A percentile compares a stretch with the other conserved stretches of the same genome.
phyloP scores from a whole-genome alignment of 495 filamentous ascomycete species.

The Rhizodiscina lignyota region DNA sequence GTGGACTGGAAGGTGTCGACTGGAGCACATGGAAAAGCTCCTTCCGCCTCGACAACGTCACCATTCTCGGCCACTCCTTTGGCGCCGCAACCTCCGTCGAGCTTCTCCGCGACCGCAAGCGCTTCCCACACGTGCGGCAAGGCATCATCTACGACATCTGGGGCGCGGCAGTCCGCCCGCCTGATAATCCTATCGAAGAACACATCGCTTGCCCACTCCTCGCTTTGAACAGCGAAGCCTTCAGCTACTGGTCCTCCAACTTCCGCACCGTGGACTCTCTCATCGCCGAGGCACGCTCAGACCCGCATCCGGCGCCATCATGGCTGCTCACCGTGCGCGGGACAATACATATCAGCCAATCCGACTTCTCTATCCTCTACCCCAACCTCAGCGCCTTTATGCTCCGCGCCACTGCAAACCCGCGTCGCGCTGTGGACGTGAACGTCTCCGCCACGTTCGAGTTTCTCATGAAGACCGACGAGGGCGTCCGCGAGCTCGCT shows the following conservation, averaged over 20 bases:
- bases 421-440: conserved; percentile 36
- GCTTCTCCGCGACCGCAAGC: conserved; percentile 26
- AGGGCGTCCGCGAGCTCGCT: background rate
- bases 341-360: conserved; percentile 38
- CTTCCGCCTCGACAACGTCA: conserved; percentile 17
- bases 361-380: conserved; percentile 44
- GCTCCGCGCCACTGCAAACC: conserved; percentile 40
- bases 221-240: conserved; percentile 43
- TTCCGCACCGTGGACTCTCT: conserved; percentile 31
- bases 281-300: conserved; percentile 30
- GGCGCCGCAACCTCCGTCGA: conserved; percentile 23
- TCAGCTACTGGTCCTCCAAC: conserved; percentile 44
- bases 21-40: conserved; percentile 23
- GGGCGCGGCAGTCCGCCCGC: conserved; percentile 22
- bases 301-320: conserved; percentile 25
- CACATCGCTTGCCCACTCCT: conserved; percentile 32
- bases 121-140: conserved; percentile 34
- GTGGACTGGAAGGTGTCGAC: conserved; percentile 26
- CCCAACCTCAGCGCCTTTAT: conserved; percentile 33
- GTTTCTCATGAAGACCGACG: conserved; percentile 7
- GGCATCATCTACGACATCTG: conserved; percentile 44
- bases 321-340: conserved; percentile 45
- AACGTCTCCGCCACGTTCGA: conserved; percentile 31
- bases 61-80: conserved; percentile 22
- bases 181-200: conserved; percentile 14